Evolutionary conservation across 495 filamentous ascomycete species (phyloP).

Genomic region (Gamarada debralockiae): DNA sequence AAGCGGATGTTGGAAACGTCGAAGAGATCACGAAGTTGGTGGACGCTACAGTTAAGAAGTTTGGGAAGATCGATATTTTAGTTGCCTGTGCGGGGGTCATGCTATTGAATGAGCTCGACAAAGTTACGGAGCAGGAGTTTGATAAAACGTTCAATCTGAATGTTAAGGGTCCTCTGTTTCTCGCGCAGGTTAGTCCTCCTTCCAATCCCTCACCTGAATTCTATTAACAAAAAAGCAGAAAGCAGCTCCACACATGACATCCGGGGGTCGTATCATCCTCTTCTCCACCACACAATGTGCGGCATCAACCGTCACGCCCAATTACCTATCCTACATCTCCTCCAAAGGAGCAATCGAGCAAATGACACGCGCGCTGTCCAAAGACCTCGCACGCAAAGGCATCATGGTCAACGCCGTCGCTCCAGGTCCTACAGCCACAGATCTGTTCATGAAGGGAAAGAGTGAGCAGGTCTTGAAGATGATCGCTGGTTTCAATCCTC

Average conservation of each 20-base stretch:
- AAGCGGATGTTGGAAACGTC: conserved; percentile 60
- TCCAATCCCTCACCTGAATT: neutral
- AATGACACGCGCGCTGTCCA: conserved; percentile 58
- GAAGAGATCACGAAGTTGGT: conserved; percentile 60
- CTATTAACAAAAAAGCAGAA: conserved; percentile 35
- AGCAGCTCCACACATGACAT: conserved; percentile 56
- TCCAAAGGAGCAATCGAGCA: conserved; percentile 71
- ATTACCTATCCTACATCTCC: conserved; percentile 57
- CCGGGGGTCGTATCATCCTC: conserved; percentile 55
- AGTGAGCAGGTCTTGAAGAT: conserved; percentile 51
- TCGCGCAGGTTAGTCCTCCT: conserved; percentile 47
- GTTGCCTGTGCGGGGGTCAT: conserved; percentile 58
- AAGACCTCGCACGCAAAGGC: conserved; percentile 57
- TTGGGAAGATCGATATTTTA: conserved; percentile 64
- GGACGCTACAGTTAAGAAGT: conserved; percentile 52
- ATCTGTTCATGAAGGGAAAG: conserved; percentile 63
- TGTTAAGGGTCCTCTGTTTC: conserved; percentile 66
- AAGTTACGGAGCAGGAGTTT: conserved; percentile 55
- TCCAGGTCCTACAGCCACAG: conserved; percentile 62
- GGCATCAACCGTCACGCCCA: conserved; percentile 44
- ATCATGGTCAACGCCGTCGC: conserved; percentile 63
- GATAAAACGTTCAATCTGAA: conserved; percentile 53
- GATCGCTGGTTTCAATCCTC: conserved; percentile 49
- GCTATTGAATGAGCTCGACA: conserved; percentile 49
- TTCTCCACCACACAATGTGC: conserved; percentile 51